phyloP scores from a whole-genome alignment of 352 stramenopile species.

The Pythium biforme region DNA sequence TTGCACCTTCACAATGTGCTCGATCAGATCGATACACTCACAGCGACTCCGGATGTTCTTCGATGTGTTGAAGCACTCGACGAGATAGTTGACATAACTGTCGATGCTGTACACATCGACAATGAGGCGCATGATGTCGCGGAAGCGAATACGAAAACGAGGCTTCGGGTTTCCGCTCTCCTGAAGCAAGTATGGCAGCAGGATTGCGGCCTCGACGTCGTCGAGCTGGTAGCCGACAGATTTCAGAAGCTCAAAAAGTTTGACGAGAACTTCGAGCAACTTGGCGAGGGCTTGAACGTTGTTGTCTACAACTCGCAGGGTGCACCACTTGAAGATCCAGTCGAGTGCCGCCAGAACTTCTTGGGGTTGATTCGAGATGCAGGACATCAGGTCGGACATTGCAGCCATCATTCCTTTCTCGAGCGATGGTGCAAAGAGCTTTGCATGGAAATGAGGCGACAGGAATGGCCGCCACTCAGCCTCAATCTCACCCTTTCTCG shows the following conservation, averaged over 20 bases:
- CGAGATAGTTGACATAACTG: constrained; percentile 69
- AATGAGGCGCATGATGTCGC: constrained; percentile 82
- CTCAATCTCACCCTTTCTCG: constrained; percentile 72
- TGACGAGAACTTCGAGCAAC: constrained; percentile 76
- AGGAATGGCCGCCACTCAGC: constrained; percentile 76
- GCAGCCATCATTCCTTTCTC: constrained; percentile 85
- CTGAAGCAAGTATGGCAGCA: constrained; percentile 81
- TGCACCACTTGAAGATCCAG: constrained; percentile 85
- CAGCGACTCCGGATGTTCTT: constrained; percentile 88
- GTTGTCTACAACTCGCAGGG: constrained; percentile 83
- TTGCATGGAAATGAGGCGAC: constrained; percentile 61
- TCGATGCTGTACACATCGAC: constrained; percentile 77
- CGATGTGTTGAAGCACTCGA: constrained; percentile 80
- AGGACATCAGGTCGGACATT: constrained; percentile 71
- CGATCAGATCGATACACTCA: constrained; percentile 80
- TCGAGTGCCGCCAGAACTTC: constrained; percentile 73
- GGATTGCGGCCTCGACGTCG: constrained; percentile 79
- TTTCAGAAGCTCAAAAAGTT: constrained; percentile 83
- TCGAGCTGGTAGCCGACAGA: constrained; percentile 59
- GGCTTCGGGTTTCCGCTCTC: constrained; percentile 85
- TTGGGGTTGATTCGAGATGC: constrained; percentile 56
- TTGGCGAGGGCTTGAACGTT: constrained; percentile 86
- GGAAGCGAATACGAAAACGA: constrained; percentile 79
- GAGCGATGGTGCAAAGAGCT: constrained; percentile 74
- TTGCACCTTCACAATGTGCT: constrained; percentile 67